These are phyloP conservation scores for Umbelopsis isabellina DNA, from an alignment of 192 early-diverging fungal species.

Conservation along the genomic window DNA sequence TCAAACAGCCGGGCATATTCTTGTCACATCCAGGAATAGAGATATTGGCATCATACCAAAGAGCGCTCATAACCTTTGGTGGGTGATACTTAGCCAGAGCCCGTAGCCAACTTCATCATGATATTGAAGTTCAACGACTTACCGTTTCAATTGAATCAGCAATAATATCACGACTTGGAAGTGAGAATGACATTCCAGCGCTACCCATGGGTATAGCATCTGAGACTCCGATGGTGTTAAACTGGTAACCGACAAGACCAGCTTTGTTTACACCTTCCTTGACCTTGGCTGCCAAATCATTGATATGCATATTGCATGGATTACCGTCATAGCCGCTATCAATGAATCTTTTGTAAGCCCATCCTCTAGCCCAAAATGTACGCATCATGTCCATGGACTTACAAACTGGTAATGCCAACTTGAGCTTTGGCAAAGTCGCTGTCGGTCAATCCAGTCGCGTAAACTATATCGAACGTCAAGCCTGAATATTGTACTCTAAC, in stretches of 20 bases:
- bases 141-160: conserved; percentile 99
- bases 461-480: conserved; percentile 54
- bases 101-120: too few species aligned
- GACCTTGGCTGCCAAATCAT: conserved; percentile 83
- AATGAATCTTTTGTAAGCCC: background rate
- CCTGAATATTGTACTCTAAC: background rate
- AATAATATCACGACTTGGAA: conserved; percentile 96
- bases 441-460: conserved; percentile 87
- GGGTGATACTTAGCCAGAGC: background rate
- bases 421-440: conserved; percentile 84
- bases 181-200: conserved; percentile 88
- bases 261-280: conserved; percentile 90
- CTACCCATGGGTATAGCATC: conserved; percentile 99
- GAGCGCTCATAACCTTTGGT: conserved; percentile 82
- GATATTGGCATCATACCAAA: conserved; percentile 99
- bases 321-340: conserved; percentile 95
- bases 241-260: conserved; percentile 89
- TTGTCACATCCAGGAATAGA: conserved; percentile 81
- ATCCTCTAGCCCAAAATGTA: background rate
- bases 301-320: conserved; percentile 99
- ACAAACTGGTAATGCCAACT: conserved; percentile 95
- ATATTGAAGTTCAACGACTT: conserved; percentile 21
- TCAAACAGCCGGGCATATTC: conserved; percentile 98
- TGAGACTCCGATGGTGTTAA: conserved; percentile 97
- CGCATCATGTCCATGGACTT: conserved; percentile 38